phyloP scores from a whole-genome alignment of 345 rosid genomes.

The Rubroshorea leprosula region DNA sequence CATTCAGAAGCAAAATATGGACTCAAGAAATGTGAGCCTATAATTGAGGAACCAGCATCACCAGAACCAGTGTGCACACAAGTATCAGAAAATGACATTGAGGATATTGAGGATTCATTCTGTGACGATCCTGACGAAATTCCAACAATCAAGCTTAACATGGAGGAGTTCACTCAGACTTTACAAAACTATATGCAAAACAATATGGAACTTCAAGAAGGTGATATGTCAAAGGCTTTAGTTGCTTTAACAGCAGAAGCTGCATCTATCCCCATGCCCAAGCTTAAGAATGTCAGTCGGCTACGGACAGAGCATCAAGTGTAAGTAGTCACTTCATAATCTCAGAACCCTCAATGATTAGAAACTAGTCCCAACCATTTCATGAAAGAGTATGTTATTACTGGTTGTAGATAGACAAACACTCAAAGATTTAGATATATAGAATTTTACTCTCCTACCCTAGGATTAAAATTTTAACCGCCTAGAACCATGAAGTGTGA shows the following conservation, averaged over 20 bases:
- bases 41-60: constrained; percentile 81
- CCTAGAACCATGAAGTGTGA: too few species aligned
- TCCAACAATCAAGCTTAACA: constrained; percentile 62
- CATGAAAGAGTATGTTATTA: background rate
- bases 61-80: constrained; percentile 54
- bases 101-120: constrained; percentile 48
- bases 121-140: constrained; percentile 68
- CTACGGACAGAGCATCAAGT: constrained; percentile 93
- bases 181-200: constrained; percentile 61
- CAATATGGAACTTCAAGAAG: constrained; percentile 59
- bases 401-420: too few species aligned
- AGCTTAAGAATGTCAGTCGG: too few species aligned
- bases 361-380: constrained; percentile 2
- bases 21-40: constrained; percentile 51
- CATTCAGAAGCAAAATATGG: constrained; percentile 24
- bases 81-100: constrained; percentile 45
- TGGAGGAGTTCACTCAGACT: constrained; percentile 58
- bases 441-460: background rate
- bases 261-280: constrained; percentile 79
- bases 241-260: constrained; percentile 70
- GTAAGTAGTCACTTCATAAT: constrained; percentile 45
- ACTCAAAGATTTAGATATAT: too few species aligned
- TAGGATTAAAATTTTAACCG: background rate
- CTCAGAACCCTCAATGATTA: background rate
- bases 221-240: constrained; percentile 63